Evolutionary conservation across 2,329 filamentous ascomycete genomes (phyloP).

Genomic region (Botrytis paeoniae): DNA sequence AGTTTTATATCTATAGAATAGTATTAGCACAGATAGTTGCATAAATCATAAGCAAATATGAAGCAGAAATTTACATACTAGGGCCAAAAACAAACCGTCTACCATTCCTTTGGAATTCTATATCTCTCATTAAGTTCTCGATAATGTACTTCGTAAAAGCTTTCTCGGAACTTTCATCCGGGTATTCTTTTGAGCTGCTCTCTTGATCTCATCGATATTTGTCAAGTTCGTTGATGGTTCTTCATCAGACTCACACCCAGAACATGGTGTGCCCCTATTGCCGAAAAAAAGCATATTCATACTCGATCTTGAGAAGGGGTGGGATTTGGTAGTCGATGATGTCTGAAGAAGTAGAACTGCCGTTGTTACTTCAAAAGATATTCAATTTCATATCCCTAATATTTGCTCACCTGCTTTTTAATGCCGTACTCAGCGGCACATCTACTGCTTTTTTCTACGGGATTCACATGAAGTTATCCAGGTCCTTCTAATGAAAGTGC

Average conservation of each 20-base stretch:
- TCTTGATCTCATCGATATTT: background rate
- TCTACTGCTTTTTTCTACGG: background rate
- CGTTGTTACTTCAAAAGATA: no score
- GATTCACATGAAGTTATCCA: background rate
- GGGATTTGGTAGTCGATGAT: background rate
- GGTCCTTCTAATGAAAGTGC: background rate
- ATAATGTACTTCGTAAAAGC: background rate
- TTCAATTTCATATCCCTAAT: background rate
- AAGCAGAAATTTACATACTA: background rate
- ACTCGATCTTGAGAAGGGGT: background rate
- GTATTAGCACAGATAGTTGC: background rate
- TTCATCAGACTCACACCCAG: background rate
- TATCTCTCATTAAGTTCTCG: background rate
- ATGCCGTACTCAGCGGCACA: background rate
- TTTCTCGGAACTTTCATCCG: background rate
- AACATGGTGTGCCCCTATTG: rapidly evolving
- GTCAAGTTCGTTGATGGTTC: rapidly evolving
- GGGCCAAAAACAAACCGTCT: background rate
- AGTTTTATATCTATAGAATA: background rate
- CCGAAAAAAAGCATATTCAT: background rate
- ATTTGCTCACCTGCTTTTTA: background rate
- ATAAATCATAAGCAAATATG: no score
- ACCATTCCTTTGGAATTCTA: background rate
- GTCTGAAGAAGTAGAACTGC: background rate
- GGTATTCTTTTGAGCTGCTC: background rate